Percentiles rank a stretch among this genome's conserved stretches.
Conservation (phyloP, 441 rosid genomes). For the Heliophila coronopifolia region DNA sequence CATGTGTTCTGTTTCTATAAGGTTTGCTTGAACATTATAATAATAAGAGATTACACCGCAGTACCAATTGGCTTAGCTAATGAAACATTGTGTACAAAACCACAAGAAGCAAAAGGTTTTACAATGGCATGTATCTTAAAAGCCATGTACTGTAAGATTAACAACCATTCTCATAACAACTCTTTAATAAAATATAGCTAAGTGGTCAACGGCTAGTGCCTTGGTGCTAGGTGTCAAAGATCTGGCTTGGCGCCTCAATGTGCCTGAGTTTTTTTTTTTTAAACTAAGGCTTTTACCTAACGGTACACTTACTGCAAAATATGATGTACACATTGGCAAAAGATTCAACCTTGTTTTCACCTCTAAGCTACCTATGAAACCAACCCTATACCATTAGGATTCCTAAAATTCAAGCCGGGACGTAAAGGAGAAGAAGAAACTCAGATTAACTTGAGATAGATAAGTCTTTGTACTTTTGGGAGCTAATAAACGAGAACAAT, state of each 20-base stretch:
- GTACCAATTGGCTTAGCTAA: too few relatives aligned
- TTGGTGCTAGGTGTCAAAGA: too few relatives aligned
- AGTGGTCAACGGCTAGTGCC: too few relatives aligned
- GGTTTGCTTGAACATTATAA: too few relatives aligned
- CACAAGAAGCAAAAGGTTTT: conserved; percentile 12
- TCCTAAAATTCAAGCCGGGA: too few relatives aligned
- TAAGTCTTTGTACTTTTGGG: conserved; percentile 33
- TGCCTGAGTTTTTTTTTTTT: too few relatives aligned
- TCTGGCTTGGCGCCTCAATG: too few relatives aligned
- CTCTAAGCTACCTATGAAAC: conserved; percentile 7
- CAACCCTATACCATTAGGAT: too few relatives aligned
- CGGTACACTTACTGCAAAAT: background rate
- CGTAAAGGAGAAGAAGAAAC: too few relatives aligned
- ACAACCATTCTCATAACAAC: conserved; percentile 10
- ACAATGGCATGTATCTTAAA: conserved; percentile 11
- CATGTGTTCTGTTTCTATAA: conserved; percentile 2
- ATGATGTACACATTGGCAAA: background rate
- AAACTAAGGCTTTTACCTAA: background rate
- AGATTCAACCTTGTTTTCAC: background rate
- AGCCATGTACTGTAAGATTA: conserved; percentile 12
- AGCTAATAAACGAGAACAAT: conserved; percentile 43
- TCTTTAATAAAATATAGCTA: conserved; percentile 12
- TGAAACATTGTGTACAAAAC: too few relatives aligned
- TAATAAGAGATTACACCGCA: too few relatives aligned
- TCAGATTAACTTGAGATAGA: conserved; percentile 22